phyloP scores from a whole-genome alignment of 257 asterid species.

The Solanum tarapatanum region DNA sequence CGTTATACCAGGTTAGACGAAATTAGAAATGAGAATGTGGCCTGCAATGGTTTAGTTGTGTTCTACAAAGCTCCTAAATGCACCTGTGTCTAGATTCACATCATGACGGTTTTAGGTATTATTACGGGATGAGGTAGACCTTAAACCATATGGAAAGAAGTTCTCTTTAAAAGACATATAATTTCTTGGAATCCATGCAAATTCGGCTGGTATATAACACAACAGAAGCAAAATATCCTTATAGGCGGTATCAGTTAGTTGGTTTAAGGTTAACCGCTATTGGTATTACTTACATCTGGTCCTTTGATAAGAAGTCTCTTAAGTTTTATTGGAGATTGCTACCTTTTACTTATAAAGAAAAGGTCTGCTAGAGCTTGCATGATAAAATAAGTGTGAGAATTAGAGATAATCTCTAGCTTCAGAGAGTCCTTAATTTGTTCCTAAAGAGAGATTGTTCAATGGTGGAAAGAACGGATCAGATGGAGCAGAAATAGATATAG shows the following conservation, averaged over 20 bases:
- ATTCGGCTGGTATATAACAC: background rate
- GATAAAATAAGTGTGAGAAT: background rate
- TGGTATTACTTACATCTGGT: background rate
- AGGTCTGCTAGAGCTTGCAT: background rate
- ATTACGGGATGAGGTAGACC: background rate
- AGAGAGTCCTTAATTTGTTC: background rate
- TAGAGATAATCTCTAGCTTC: background rate
- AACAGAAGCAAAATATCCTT: background rate
- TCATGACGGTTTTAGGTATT: background rate
- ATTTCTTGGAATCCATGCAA: background rate
- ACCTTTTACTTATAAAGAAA: background rate
- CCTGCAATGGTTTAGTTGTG: background rate
- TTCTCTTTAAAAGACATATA: background rate
- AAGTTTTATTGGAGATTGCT: background rate
- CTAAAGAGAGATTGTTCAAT: background rate
- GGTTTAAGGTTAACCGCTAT: background rate
- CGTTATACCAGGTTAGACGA: background rate
- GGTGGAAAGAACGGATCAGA: background rate
- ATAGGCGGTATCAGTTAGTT: background rate
- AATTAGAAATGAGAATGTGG: background rate
- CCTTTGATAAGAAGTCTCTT: background rate
- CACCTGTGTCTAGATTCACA: background rate
- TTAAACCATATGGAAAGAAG: background rate
- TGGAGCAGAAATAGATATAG: background rate
- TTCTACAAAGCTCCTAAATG: background rate